These are phyloP conservation scores for Boletus smithii DNA, from an alignment of 1,284 basidiomycete genomes.

Conservation along the genomic window DNA sequence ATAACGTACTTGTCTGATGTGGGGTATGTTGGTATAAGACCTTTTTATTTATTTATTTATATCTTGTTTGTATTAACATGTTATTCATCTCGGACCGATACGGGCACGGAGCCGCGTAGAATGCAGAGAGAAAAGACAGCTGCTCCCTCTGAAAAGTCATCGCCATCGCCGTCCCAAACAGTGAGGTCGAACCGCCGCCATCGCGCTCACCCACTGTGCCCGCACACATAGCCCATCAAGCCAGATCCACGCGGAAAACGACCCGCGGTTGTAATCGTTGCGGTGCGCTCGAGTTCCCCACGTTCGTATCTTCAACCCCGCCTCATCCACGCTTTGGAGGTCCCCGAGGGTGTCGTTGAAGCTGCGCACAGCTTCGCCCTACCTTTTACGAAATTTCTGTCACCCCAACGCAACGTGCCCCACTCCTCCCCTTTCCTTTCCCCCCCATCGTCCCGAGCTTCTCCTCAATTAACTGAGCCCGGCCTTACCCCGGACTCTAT, in stretches of 20 bases:
- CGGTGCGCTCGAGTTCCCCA: conserved; percentile 23
- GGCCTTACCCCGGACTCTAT: conserved; percentile 33
- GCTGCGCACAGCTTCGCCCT: conserved; percentile 24
- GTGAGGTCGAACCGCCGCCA: too few species aligned
- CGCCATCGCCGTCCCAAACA: conserved; percentile 9
- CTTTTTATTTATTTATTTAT: not conserved
- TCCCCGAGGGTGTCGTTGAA: conserved; percentile 21
- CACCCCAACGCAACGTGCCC: conserved; percentile 25
- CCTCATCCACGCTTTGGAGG: conserved; percentile 26
- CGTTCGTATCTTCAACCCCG: conserved; percentile 26
- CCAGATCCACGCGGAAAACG: not conserved
- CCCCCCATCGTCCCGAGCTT: conserved; percentile 9
- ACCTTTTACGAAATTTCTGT: conserved; percentile 26
- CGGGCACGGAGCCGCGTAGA: conserved; percentile 22
- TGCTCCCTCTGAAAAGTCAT: too few species aligned
- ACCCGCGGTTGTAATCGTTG: too few species aligned
- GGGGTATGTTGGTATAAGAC: conserved; percentile 16
- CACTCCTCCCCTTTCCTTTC: conserved; percentile 14
- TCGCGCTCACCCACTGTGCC: not conserved
- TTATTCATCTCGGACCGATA: conserved; percentile 26
- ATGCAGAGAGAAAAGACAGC: conserved; percentile 8
- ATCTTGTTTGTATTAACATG: not conserved
- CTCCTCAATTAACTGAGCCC: conserved; percentile 27
- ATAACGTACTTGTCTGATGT: too few species aligned
- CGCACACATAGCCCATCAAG: conserved; percentile 5